Conservation (phyloP, 116 monocot genomes). For the Cymodocea nodosa region DNA sequence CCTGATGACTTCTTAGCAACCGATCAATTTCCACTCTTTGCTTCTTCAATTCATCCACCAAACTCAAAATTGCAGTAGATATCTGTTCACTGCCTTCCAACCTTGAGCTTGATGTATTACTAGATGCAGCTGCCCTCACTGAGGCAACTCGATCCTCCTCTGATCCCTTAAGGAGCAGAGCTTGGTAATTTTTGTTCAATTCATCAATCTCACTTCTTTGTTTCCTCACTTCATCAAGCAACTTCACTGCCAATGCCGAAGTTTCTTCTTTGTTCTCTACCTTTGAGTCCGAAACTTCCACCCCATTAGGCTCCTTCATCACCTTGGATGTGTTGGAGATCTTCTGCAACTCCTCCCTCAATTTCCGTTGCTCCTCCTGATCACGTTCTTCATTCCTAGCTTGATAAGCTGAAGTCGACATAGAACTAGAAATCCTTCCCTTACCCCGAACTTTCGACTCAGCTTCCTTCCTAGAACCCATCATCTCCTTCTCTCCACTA, state of each 20-base stretch:
- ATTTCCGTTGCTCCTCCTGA: conserved; percentile 14
- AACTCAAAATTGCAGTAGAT: conserved; percentile 3
- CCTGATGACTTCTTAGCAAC: conserved; percentile 21
- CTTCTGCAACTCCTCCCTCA: conserved; percentile 17
- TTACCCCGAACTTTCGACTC: not conserved
- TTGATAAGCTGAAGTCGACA: not conserved
- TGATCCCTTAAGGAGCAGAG: conserved; percentile 6
- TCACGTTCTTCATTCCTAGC: conserved; percentile 10
- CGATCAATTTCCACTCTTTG: conserved; percentile 14
- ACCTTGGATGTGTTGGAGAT: conserved; percentile 8
- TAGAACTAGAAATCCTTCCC: not conserved
- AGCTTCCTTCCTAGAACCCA: not conserved
- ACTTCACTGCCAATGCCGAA: conserved; percentile 6
- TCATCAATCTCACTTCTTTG: conserved; percentile 14
- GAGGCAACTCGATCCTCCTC: not conserved
- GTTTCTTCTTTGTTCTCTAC: conserved; percentile 1
- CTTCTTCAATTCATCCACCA: conserved; percentile 22
- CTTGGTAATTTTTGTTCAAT: conserved; percentile 11
- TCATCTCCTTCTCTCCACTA: not conserved
- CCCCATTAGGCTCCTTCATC: not conserved
- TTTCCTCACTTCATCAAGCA: conserved; percentile 16
- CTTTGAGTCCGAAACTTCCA: conserved; percentile 1
- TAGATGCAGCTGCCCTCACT: conserved; percentile 1
- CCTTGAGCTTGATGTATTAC: not conserved
- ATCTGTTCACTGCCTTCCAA: conserved; percentile 3